A percentile compares a stretch with the other conserved stretches of the same genome.
Evolutionary conservation across 2,329 filamentous ascomycete species (phyloP).

Genomic region (Sphaerulina musiva): DNA sequence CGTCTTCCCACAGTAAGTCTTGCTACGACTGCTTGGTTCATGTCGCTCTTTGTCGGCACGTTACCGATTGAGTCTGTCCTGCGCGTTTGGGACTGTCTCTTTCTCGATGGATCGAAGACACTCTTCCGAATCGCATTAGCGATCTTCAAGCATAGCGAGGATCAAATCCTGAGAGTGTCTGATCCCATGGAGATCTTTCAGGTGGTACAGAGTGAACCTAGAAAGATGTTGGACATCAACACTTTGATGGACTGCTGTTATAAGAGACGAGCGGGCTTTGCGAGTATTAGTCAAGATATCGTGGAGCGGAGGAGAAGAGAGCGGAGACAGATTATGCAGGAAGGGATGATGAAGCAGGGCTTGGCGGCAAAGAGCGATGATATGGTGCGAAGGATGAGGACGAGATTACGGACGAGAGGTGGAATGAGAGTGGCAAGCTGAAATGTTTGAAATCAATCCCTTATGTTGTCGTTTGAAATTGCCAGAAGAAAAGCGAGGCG

Average conservation of each 20-base stretch:
- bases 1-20: constrained; percentile 83
- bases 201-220: constrained; percentile 79
- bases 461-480: not conserved
- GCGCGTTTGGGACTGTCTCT: constrained; percentile 91
- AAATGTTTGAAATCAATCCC: not conserved
- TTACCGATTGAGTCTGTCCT: constrained; percentile 86
- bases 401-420: constrained; percentile 1
- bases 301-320: constrained; percentile 72
- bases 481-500: not conserved
- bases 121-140: constrained; percentile 86
- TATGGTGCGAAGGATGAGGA: constrained; percentile 10
- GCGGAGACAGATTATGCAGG: constrained; percentile 38
- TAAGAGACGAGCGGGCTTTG: constrained; percentile 61
- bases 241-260: constrained; percentile 76
- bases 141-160: constrained; percentile 83
- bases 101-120: constrained; percentile 90
- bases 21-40: constrained; percentile 94
- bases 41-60: constrained; percentile 92
- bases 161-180: constrained; percentile 67
- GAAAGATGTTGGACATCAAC: constrained; percentile 75
- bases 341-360: constrained; percentile 15
- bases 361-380: constrained; percentile 6
- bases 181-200: constrained; percentile 97
- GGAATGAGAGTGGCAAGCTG: constrained; percentile 1
- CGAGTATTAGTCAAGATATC: constrained; percentile 70